Evolutionary conservation across 1,284 basidiomycete species (phyloP).

Genomic region (Chalciporus piperatoides): DNA sequence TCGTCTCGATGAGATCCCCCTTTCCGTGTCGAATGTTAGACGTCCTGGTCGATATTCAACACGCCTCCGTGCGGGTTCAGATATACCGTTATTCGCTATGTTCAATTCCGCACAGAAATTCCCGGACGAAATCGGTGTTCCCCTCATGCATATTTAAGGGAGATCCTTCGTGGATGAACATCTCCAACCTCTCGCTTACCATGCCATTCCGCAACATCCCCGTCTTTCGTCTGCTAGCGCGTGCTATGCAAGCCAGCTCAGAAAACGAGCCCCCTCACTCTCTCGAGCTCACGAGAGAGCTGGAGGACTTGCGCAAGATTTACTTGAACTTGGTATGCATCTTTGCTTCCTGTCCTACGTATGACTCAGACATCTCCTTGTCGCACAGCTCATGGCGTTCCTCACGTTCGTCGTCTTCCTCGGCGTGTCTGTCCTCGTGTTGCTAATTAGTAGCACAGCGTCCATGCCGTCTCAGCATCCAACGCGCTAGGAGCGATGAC

Average conservation of each 20-base stretch:
- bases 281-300: slow-evolving; percentile 21
- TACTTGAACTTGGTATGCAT: slow-evolving; percentile 23
- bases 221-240: slow-evolving; percentile 1
- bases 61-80: background rate
- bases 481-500: slow-evolving; percentile 20
- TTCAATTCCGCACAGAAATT: background rate
- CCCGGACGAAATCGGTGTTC: background rate
- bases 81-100: background rate
- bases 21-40: background rate
- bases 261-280: slow-evolving; percentile 3
- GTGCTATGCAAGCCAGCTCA: slow-evolving; percentile 1
- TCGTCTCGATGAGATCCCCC: background rate
- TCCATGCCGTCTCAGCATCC: slow-evolving; percentile 25
- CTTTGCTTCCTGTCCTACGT: background rate
- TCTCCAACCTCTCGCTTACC: background rate
- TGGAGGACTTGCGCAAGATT: slow-evolving; percentile 24
- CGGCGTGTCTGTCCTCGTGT: background rate
- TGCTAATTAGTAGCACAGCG: slow-evolving; percentile 11
- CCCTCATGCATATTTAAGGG: background rate
- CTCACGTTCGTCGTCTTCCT: slow-evolving; percentile 23
- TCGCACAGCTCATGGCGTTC: slow-evolving; percentile 25
- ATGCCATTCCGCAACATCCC: slow-evolving; percentile 13
- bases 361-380: slow-evolving; percentile 1
- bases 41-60: background rate
- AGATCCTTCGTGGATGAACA: background rate